A percentile compares a stretch with the other conserved stretches of the same genome.
phyloP scores from a whole-genome alignment of 192 early-diverging fungal species.

The Entrophospora sp. region DNA sequence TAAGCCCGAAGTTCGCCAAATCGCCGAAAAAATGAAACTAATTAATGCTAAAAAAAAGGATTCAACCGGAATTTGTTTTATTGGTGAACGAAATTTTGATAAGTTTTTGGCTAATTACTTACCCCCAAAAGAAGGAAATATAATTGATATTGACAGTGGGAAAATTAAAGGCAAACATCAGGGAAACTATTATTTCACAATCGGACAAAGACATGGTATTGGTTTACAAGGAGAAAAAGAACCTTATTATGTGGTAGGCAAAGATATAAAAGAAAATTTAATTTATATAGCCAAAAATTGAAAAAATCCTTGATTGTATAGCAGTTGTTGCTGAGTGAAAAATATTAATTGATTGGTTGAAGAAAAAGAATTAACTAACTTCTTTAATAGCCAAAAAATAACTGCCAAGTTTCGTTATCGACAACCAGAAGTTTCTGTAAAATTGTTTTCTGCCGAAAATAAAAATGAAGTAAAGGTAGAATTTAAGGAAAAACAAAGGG shows the following conservation, averaged over 20 bases:
- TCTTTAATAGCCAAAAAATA: background rate
- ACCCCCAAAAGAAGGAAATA: background rate
- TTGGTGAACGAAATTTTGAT: slow-evolving; percentile 1
- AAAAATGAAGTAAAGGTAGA: background rate
- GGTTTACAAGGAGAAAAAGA: slow-evolving; percentile 6
- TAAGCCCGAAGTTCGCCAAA: background rate
- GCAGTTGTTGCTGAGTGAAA: background rate
- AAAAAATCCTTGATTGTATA: background rate
- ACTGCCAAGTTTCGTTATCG: slow-evolving; percentile 8
- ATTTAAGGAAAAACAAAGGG: slow-evolving; percentile 3
- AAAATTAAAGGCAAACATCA: background rate
- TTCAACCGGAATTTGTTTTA: slow-evolving; percentile 8
- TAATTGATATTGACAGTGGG: background rate
- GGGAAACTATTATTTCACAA: background rate
- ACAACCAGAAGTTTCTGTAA: background rate
- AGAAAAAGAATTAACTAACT: background rate
- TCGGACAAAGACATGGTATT: background rate
- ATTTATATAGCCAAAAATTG: background rate
- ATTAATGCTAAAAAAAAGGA: slow-evolving; percentile 9
- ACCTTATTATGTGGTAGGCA: background rate
- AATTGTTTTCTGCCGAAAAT: background rate
- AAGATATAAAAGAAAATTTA: background rate
- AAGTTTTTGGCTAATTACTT: slow-evolving; percentile 8
- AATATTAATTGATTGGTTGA: background rate
- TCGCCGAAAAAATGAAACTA: background rate